Evolutionary conservation across 139 green algal genomes (phyloP), one percentile per base, ranked within the genome.

Genomic region (Yamagishiella unicocca): DNA sequence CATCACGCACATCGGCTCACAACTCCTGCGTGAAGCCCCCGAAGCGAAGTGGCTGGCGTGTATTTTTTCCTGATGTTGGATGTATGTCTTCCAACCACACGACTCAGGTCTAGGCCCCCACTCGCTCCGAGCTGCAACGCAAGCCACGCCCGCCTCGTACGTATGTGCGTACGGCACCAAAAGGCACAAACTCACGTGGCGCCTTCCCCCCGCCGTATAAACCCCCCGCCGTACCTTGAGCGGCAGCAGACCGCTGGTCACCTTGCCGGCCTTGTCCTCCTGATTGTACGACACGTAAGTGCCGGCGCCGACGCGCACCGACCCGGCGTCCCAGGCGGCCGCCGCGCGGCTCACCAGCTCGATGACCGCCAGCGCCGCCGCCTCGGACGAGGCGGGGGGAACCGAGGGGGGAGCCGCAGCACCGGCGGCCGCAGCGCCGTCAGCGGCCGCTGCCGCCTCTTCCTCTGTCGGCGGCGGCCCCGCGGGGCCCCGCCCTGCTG

Each of bases 211-310:
- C 31, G 31, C 29, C 64, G 14, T 9, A 58, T 58, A 12, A 58
- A 58, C 64, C 64, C 29, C 64, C n/a, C n/a, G 19, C 64, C 64
- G 2, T 31, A 82, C 74, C 74, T 82, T 82, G n/a, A 82, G 45
- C 45, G 46, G 74, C 45, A 82, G 74, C 17, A 67, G 31, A 21
- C 72, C 72, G 33, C 12, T 43, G 29, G 62, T 7, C 43, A 19
- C 12, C 2, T 7, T 2, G 37, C 2, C 50, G 14, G 12, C 14
- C 50, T 58, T 58, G 42, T 38, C 29, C 72, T 62, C 43, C 43
- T 43, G 10, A 29, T 43, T 80, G 74, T 82, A 45, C 45, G 46
- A 82, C 74, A 82, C 46, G 74, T 50, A 82, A 8, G 45, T 25
- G 45, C 74, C 74, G 4, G 46, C 4, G 17, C 74, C 31, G 7